Evolutionary conservation across 2,329 filamentous ascomycete species (phyloP), one percentile per base, ranked within the genome.

Genomic region (Aspergillus ustus): DNA sequence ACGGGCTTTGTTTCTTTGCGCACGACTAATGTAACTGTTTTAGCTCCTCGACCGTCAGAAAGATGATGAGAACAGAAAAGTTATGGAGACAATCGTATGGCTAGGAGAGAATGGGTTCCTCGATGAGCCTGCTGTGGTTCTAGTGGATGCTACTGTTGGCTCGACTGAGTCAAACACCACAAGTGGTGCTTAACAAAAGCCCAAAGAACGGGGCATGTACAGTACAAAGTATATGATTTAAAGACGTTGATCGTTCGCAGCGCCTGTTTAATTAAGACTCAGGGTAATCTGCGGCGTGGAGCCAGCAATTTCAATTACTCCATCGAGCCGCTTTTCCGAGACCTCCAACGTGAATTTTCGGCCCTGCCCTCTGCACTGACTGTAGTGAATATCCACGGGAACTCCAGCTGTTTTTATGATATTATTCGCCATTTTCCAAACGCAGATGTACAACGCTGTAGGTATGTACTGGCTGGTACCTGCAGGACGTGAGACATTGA

Each of bases 31-130:
- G 5, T 13, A 3, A 31, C 48, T 20, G 7, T 19, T 9, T 50
- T 55, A 80, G 77, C 74, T 82, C 59, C 66, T 81, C 46, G 76
- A 75, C 37, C 76, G 75, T 52, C 77, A 82, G 66, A 74, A 75
- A 55, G 74, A 78, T 59, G 78, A 81, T 31, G 76, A 79, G 40
- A 70, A 78, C 57, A 75, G 72, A 50, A 75, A 71, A 46, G 71
- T 77, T 11, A 78, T 81, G 75, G 72, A 76, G 63, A 75, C 75
- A 46, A 81, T 82, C 60, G 63, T 69, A 56, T 77, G 71, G 71
- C 67, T 82, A 7, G 80, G 80, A 1, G 74, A 80, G 48, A 73
- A 75, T 51, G 78, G 79, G 34, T 48, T 77, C 45, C 70, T 82
- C 20, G 74, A 76, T 22, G 68, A 68, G 43, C 62, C 63, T n/a